Conservation (phyloP, 495 filamentous ascomycete species). For the Beverwykella pulmonaria region DNA sequence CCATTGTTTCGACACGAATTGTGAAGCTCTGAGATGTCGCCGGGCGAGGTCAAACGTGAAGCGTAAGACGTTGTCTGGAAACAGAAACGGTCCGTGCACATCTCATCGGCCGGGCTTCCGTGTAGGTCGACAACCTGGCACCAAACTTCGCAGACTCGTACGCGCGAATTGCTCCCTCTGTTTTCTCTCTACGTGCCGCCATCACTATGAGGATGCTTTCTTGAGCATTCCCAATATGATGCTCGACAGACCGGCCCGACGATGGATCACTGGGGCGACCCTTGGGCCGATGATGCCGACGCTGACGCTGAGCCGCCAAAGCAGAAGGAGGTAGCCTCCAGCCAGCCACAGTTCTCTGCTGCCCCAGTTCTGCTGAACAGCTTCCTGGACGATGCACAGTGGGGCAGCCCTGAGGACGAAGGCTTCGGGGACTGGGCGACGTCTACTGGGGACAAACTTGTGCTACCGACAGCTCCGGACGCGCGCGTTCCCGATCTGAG, state of each 20-base stretch:
- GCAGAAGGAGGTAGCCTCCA: slow-evolving; percentile 12
- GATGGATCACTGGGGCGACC: slow-evolving; percentile 42
- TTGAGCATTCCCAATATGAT: slow-evolving; percentile 36
- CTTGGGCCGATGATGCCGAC: slow-evolving; percentile 38
- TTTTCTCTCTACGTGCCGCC: not conserved
- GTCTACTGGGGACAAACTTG: not conserved
- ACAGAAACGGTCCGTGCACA: slow-evolving; percentile 1
- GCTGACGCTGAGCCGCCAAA: slow-evolving; percentile 16
- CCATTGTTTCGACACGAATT: not conserved
- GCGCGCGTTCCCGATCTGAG: slow-evolving; percentile 7
- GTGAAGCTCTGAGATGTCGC: not conserved
- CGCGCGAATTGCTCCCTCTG: not conserved
- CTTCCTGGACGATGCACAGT: slow-evolving; percentile 38
- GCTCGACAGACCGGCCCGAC: slow-evolving; percentile 17
- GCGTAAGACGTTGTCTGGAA: not conserved
- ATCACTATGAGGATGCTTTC: slow-evolving; percentile 28
- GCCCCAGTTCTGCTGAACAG: slow-evolving; percentile 25
- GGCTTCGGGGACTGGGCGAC: slow-evolving; percentile 23
- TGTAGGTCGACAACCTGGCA: not conserved
- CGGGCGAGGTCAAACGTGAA: not conserved
- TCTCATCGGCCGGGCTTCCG: not conserved
- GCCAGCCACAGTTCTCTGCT: not conserved
- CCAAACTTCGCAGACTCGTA: not conserved
- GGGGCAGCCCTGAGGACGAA: slow-evolving; percentile 29
- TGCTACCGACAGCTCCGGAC: not conserved